These are phyloP conservation scores for Diaporthe aspalathi DNA, from an alignment of 2,329 filamentous ascomycete genomes.

Conservation along the genomic window DNA sequence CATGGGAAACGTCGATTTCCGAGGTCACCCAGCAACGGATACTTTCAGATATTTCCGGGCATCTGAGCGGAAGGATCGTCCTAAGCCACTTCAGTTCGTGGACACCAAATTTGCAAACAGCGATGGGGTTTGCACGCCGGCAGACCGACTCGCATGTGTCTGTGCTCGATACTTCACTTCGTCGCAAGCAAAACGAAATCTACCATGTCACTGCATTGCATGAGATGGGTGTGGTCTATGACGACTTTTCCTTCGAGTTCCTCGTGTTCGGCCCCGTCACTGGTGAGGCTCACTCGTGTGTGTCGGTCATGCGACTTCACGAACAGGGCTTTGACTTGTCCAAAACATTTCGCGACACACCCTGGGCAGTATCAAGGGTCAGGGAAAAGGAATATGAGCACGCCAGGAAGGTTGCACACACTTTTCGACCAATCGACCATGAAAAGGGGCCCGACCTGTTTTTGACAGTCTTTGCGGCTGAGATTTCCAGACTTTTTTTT, in stretches of 20 bases:
- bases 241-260: neutral
- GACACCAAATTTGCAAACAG: slow-evolving; percentile 5
- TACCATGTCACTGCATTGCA: neutral
- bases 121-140: neutral
- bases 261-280: slow-evolving; percentile 2
- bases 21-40: neutral
- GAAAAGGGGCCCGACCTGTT: neutral
- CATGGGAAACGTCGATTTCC: neutral
- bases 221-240: neutral
- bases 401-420: neutral
- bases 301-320: neutral
- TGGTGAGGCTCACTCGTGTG: neutral
- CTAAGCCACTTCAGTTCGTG: slow-evolving; percentile 14
- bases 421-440: neutral
- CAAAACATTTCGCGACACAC: no score
- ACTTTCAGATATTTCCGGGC: neutral
- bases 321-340: neutral
- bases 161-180: neutral
- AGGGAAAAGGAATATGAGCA: neutral
- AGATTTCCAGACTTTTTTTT: neutral
- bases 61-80: neutral
- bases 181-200: neutral
- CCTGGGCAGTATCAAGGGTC: neutral
- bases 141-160: neutral
- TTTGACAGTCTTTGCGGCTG: slow-evolving; percentile 10